These are phyloP conservation scores for Aspergillus transmontanensis DNA, from an alignment of 2,329 filamentous ascomycete genomes.

Conservation along the genomic window DNA sequence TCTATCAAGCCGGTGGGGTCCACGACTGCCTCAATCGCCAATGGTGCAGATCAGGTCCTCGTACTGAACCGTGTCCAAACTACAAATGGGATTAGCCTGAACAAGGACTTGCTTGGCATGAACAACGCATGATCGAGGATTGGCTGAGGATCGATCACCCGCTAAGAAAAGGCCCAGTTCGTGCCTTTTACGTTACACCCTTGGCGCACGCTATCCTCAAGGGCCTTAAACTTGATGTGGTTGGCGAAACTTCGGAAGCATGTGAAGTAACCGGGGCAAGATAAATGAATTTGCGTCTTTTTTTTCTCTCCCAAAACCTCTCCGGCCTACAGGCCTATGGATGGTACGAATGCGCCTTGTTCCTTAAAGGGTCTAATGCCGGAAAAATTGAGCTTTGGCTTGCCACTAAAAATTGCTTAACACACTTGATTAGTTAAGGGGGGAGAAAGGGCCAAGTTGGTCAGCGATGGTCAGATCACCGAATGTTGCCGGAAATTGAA, in stretches of 20 bases:
- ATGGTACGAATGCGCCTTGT: conserved; percentile 1
- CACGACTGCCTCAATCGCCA: conserved; percentile 5
- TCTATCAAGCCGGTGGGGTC: conserved; percentile 17
- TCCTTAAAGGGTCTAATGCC: conserved; percentile 7
- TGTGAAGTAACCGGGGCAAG: conserved; percentile 10
- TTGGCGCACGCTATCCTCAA: conserved; percentile 1
- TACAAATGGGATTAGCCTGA: not conserved
- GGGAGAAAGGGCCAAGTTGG: not conserved
- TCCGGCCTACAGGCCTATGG: not conserved
- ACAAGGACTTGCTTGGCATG: conserved; percentile 2
- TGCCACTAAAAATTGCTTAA: conserved; percentile 13
- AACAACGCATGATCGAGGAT: not conserved
- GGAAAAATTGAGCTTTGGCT: not conserved
- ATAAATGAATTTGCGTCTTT: conserved; percentile 10
- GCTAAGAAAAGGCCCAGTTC: not conserved
- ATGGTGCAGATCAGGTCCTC: conserved; percentile 7
- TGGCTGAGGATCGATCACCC: conserved; percentile 9
- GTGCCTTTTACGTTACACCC: conserved; percentile 5
- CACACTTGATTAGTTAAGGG: not conserved
- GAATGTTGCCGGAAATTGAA: conserved; percentile 7
- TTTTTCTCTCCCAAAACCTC: not conserved
- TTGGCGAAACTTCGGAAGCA: conserved; percentile 6
- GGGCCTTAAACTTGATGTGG: not conserved
- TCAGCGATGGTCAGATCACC: conserved; percentile 1
- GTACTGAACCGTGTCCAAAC: conserved; percentile 5